Evolutionary conservation across 257 asterid species (phyloP).

Genomic region (Prunella vulgaris): DNA sequence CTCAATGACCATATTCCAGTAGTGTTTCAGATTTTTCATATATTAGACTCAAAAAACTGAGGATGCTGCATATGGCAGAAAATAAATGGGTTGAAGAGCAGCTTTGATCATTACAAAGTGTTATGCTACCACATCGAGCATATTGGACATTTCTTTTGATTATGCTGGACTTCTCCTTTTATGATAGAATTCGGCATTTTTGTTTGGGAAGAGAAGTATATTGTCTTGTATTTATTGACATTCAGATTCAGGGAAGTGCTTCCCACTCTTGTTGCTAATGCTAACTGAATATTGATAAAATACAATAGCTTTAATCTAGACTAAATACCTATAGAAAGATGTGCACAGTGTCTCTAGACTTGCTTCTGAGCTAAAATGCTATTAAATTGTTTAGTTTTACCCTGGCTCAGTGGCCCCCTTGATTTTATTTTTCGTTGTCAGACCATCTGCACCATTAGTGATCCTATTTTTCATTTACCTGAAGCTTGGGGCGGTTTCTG

Average conservation of each 20-base stretch:
- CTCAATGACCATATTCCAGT: neutral
- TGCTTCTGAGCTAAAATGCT: neutral
- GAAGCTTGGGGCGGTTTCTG: conserved; percentile 80
- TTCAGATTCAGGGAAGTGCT: too few relatives aligned
- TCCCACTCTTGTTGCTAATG: neutral
- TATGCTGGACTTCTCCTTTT: neutral
- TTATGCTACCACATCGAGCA: neutral
- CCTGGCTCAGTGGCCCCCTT: neutral
- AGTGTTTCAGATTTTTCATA: neutral
- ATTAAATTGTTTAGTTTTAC: neutral
- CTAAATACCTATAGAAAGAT: neutral
- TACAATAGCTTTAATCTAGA: neutral
- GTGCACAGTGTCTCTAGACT: neutral
- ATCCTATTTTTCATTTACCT: conserved; percentile 24
- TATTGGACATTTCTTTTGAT: conserved; percentile 7
- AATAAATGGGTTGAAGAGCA: neutral
- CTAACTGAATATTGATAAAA: neutral
- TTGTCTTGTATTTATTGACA: neutral
- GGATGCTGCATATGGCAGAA: neutral
- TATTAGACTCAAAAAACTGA: neutral
- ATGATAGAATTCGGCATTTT: neutral
- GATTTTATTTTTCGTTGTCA: neutral
- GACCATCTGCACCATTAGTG: conserved; percentile 9
- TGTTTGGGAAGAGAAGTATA: neutral
- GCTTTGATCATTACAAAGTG: neutral